A percentile compares a stretch with the other conserved stretches of the same genome.
phyloP scores from a whole-genome alignment of 305 asterid species.

The Solanum hybrid region DNA sequence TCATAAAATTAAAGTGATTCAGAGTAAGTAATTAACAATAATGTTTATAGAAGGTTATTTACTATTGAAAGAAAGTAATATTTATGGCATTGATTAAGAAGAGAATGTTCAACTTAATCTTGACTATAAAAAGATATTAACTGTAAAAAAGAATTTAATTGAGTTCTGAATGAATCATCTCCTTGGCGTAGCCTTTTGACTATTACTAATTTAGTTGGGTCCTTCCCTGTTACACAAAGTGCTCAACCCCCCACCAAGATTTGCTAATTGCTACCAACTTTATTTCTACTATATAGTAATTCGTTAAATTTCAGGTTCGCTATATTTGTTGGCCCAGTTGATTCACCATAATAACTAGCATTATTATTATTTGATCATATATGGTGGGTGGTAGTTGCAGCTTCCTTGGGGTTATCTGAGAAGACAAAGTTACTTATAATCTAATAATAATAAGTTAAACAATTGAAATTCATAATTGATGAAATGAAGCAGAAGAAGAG shows the following conservation, averaged over 20 bases:
- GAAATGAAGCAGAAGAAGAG: not conserved
- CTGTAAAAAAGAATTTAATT: not conserved
- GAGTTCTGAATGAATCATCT: not conserved
- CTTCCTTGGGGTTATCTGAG: not conserved
- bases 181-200: no score
- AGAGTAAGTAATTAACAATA: no score
- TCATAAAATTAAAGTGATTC: not conserved
- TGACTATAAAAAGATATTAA: not conserved
- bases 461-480: not conserved
- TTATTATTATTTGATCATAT: not conserved
- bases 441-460: not conserved
- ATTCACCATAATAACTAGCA: not conserved
- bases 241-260: not conserved
- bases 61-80: not conserved
- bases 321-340: not conserved
- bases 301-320: not conserved
- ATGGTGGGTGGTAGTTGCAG: not conserved
- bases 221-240: not conserved
- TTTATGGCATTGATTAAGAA: not conserved
- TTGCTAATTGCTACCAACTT: not conserved
- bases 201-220: not conserved
- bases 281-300: not conserved
- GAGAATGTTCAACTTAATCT: not conserved
- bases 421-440: not conserved
- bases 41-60: not conserved